Evolutionary conservation across 2,329 filamentous ascomycete species (phyloP).

Genomic region (Botrytis fragariae): DNA sequence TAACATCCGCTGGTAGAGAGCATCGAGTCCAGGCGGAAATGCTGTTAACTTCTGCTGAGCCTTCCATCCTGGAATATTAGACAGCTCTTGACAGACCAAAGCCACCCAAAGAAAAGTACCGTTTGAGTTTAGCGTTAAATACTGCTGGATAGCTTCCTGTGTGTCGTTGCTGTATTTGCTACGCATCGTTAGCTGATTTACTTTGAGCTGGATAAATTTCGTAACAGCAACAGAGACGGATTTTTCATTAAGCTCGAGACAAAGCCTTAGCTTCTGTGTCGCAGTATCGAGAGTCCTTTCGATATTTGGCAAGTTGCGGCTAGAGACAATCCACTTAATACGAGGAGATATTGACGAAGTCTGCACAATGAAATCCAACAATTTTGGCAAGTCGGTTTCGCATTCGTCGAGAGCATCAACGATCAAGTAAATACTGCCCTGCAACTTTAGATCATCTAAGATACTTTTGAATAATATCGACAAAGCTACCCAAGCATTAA

Average conservation of each 20-base stretch:
- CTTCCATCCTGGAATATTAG: neutral
- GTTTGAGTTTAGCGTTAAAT: neutral
- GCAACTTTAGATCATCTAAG: no score
- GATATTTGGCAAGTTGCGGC: neutral
- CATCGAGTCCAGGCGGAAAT: neutral
- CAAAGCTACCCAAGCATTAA: no score
- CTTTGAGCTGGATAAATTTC: neutral
- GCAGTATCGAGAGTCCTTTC: neutral
- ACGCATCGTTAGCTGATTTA: neutral
- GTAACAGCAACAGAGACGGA: neutral
- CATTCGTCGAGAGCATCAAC: slow-evolving; percentile 4
- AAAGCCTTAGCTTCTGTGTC: neutral
- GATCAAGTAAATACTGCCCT: no score
- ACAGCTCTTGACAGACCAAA: neutral
- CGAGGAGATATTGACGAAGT: neutral
- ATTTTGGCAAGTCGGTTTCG: neutral
- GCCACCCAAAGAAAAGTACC: slow-evolving; percentile 11
- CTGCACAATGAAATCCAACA: neutral
- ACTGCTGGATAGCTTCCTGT: neutral
- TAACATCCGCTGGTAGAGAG: slow-evolving; percentile 6
- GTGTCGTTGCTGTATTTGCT: neutral
- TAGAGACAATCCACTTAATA: slow-evolving; percentile 8
- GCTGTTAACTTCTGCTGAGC: neutral
- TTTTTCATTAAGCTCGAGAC: slow-evolving; percentile 6
- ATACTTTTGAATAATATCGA: no score